These are phyloP conservation scores for Cercospora sp. DNA, from an alignment of 2,329 filamentous ascomycete species.

Conservation along the genomic window DNA sequence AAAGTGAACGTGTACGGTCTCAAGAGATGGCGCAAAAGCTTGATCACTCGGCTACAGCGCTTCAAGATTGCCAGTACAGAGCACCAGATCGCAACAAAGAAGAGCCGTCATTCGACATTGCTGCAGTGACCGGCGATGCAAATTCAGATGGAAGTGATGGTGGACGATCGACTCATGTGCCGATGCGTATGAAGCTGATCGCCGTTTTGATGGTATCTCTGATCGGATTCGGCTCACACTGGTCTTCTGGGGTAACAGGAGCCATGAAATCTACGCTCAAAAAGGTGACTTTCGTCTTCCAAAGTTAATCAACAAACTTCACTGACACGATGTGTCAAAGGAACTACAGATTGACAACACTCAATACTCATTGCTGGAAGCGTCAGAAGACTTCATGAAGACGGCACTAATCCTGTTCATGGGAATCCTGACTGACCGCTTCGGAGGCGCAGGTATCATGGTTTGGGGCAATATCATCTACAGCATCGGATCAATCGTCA, in stretches of 20 bases:
- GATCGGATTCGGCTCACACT: slow-evolving; percentile 61
- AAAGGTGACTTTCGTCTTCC: slow-evolving; percentile 40
- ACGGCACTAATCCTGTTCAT: slow-evolving; percentile 57
- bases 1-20: neutral
- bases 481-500: slow-evolving; percentile 58
- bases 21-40: neutral
- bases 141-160: slow-evolving; percentile 8
- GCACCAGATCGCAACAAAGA: neutral
- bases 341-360: slow-evolving; percentile 61
- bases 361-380: slow-evolving; percentile 59
- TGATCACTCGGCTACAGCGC: neutral
- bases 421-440: slow-evolving; percentile 58
- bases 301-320: no score
- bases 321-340: neutral
- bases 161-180: slow-evolving; percentile 22
- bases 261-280: slow-evolving; percentile 64
- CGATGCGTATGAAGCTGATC: slow-evolving; percentile 40
- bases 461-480: slow-evolving; percentile 63
- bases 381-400: slow-evolving; percentile 64
- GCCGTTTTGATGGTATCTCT: slow-evolving; percentile 54
- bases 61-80: no score
- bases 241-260: slow-evolving; percentile 61
- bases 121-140: slow-evolving; percentile 15
- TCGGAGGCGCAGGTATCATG: slow-evolving; percentile 61
- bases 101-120: neutral